These are phyloP conservation scores for Penicillium griseofulvum DNA, from an alignment of 2,329 filamentous ascomycete species.

Conservation along the genomic window DNA sequence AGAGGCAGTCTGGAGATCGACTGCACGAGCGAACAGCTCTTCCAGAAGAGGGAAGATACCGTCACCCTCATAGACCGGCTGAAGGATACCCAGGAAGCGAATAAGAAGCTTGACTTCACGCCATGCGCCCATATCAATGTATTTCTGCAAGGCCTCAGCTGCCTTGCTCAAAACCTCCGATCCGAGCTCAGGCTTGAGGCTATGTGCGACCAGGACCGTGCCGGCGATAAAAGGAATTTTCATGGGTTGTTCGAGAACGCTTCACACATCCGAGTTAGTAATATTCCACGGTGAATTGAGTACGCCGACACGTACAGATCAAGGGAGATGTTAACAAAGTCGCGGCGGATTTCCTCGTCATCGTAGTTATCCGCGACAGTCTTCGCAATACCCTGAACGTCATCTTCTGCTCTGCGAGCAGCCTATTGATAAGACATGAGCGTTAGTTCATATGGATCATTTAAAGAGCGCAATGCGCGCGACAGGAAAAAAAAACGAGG, in stretches of 20 bases:
- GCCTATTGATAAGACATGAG: conserved; percentile 43
- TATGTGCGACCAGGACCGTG: conserved; percentile 76
- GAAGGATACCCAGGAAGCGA: conserved; percentile 84
- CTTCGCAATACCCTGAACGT: conserved; percentile 71
- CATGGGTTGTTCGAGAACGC: conserved; percentile 82
- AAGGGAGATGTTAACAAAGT: conserved; percentile 70
- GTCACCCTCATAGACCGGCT: conserved; percentile 75
- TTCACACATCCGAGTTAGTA: conserved; percentile 27
- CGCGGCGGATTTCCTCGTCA: conserved; percentile 71
- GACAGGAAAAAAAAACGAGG: conserved; percentile 1
- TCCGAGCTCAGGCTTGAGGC: conserved; percentile 70
- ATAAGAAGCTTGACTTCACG: conserved; percentile 85
- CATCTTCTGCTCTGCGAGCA: conserved; percentile 73
- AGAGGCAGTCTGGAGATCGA: conserved; percentile 86
- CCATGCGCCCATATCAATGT: conserved; percentile 74
- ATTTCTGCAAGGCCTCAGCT: conserved; percentile 61
- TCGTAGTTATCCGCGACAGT: conserved; percentile 79
- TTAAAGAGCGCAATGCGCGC: not conserved
- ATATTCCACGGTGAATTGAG: not conserved
- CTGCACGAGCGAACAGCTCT: conserved; percentile 87
- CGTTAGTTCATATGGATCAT: conserved; percentile 5
- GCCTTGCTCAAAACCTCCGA: conserved; percentile 66
- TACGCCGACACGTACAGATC: conserved; percentile 60
- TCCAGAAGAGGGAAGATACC: conserved; percentile 82
- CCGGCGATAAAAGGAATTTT: conserved; percentile 95